phyloP scores from a whole-genome alignment of 352 stramenopile genomes.

The Elongisporangium senticosum region DNA sequence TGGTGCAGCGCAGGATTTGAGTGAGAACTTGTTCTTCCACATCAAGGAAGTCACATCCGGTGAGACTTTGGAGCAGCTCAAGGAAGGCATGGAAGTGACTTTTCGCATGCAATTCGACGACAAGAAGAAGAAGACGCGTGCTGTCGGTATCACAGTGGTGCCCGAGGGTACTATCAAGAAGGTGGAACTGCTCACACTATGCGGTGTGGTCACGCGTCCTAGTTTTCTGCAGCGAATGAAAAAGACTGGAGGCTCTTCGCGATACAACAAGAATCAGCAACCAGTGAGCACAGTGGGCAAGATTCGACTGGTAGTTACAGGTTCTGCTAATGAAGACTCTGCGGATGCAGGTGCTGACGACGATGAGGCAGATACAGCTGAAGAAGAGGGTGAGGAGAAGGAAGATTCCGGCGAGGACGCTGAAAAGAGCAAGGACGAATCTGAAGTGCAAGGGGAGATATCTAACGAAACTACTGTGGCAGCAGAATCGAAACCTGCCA shows the following conservation, averaged over 20 bases:
- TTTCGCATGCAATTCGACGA: conserved; percentile 54
- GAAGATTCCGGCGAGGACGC: conserved; percentile 19
- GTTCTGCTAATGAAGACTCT: conserved; percentile 2
- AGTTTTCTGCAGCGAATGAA: conserved; percentile 58
- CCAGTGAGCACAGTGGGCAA: conserved; percentile 41
- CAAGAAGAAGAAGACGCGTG: conserved; percentile 72
- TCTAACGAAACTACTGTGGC: background rate
- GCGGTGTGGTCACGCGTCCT: conserved; percentile 51
- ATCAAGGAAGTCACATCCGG: conserved; percentile 61
- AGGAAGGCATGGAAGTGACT: conserved; percentile 67
- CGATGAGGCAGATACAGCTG: conserved; percentile 4
- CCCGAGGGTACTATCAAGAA: conserved; percentile 58
- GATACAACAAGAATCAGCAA: conserved; percentile 42
- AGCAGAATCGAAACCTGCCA: conserved; percentile 13
- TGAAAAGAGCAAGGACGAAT: conserved; percentile 8
- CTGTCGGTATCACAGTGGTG: conserved; percentile 38
- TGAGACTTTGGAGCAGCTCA: conserved; percentile 47
- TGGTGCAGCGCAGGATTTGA: conserved; percentile 15
- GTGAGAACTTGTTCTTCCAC: conserved; percentile 78
- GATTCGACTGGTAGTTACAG: conserved; percentile 30
- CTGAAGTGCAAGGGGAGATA: conserved; percentile 3
- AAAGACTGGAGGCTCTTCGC: conserved; percentile 7
- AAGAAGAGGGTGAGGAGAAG: conserved; percentile 15
- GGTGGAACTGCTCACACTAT: conserved; percentile 22
- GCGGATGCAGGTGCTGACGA: conserved; percentile 4